phyloP scores from a whole-genome alignment of 371 early-diverging fungal genomes.

The Dentiscutata heterogama region DNA sequence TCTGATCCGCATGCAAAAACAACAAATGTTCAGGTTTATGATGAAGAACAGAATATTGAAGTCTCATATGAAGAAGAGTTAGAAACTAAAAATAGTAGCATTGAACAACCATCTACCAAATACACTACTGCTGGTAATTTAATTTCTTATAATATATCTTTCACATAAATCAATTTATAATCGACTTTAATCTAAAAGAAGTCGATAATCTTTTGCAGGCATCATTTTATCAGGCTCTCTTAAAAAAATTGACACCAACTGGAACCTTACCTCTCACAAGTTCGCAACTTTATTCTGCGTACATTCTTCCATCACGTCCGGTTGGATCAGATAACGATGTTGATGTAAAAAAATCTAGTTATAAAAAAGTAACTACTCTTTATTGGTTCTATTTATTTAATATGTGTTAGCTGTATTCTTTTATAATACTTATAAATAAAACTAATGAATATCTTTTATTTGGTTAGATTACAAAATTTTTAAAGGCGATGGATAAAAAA shows the following conservation, averaged over 20 bases:
- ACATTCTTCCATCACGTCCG: slow-evolving; percentile 72
- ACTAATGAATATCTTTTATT: neutral
- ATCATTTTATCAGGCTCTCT: slow-evolving; percentile 70
- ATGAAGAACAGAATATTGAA: neutral
- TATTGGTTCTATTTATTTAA: neutral
- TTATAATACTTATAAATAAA: neutral
- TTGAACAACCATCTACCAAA: neutral
- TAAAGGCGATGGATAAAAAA: slow-evolving; percentile 75
- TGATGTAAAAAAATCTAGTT: slow-evolving; percentile 78
- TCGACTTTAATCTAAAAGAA: slow-evolving; percentile 48
- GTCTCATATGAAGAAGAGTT: neutral
- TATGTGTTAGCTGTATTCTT: neutral
- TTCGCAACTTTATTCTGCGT: slow-evolving; percentile 71
- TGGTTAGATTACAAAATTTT: slow-evolving; percentile 67
- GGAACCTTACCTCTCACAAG: slow-evolving; percentile 69
- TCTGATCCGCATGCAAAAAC: too few species aligned
- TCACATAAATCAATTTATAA: neutral
- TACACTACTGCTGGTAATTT: slow-evolving; percentile 7
- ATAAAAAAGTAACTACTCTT: slow-evolving; percentile 63
- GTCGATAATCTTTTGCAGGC: slow-evolving; percentile 69
- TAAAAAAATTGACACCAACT: slow-evolving; percentile 66
- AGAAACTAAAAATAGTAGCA: neutral
- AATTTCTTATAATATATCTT: neutral
- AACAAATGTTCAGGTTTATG: neutral
- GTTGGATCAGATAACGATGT: slow-evolving; percentile 61